Conservation (phyloP, 2,329 filamentous ascomycete species). For the Stemphylium lycopersici region DNA sequence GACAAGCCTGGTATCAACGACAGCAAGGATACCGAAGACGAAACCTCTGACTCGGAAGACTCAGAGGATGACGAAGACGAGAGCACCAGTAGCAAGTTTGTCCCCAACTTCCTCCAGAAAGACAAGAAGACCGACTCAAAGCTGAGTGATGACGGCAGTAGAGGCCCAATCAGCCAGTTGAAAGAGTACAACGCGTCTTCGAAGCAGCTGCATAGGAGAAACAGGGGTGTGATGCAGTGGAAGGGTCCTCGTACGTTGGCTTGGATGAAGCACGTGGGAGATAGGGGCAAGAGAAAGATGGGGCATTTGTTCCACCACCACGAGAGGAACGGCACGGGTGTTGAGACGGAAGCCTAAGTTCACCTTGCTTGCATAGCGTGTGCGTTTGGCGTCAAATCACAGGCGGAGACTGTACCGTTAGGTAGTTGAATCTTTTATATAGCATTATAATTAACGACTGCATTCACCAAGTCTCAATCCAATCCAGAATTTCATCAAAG, state of each 20-base stretch:
- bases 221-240: constrained; percentile 78
- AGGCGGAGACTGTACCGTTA: neutral
- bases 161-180: constrained; percentile 58
- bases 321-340: constrained; percentile 58
- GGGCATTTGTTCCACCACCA: constrained; percentile 62
- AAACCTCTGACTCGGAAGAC: constrained; percentile 35
- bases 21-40: constrained; percentile 41
- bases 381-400: constrained; percentile 8
- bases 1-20: constrained; percentile 17
- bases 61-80: constrained; percentile 29
- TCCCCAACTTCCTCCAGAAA: constrained; percentile 33
- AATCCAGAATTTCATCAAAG: constrained; percentile 16
- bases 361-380: constrained; percentile 3
- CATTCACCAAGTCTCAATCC: constrained; percentile 1
- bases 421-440: neutral
- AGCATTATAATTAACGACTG: neutral
- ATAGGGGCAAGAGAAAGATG: constrained; percentile 56
- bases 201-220: constrained; percentile 53
- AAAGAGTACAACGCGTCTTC: constrained; percentile 57
- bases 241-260: constrained; percentile 62
- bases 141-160: constrained; percentile 46
- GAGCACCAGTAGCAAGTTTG: constrained; percentile 21
- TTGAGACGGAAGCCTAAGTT: constrained; percentile 72
- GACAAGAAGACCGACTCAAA: constrained; percentile 30
- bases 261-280: constrained; percentile 65